phyloP scores from a whole-genome alignment of 192 early-diverging fungal species.

The Dissophora ornata region DNA sequence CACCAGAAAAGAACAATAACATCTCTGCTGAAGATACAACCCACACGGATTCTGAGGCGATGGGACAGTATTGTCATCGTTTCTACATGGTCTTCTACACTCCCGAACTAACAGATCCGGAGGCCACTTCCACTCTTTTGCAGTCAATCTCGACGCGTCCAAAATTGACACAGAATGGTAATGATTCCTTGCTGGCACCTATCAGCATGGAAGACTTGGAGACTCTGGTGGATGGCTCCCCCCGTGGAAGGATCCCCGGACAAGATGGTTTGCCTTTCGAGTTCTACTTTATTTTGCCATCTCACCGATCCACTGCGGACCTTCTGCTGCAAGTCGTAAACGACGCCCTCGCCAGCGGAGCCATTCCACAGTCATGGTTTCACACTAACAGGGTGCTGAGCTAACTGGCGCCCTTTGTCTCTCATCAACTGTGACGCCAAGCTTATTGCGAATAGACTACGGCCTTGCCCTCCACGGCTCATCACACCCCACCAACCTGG shows the following conservation, averaged over 20 bases:
- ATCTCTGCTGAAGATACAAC: too few species aligned
- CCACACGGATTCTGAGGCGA: too few species aligned
- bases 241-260: not conserved
- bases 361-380: conserved; percentile 5
- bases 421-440: conserved; percentile 33
- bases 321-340: not conserved
- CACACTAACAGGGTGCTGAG: too few species aligned
- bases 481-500: conserved; percentile 16
- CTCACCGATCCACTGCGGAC: not conserved
- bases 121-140: not conserved
- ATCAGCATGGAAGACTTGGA: not conserved
- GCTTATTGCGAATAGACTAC: conserved; percentile 1
- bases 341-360: not conserved
- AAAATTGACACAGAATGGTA: not conserved
- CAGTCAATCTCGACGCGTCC: not conserved
- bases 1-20: not conserved
- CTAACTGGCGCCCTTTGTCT: conserved; percentile 26
- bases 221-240: not conserved
- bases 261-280: conserved; percentile 6
- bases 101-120: not conserved
- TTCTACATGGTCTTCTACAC: not conserved
- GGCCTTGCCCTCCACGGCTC: not conserved
- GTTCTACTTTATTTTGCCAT: not conserved
- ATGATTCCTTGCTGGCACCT: not conserved
- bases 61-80: not conserved